Evolutionary conservation across 768 basidiomycete genomes (phyloP), one percentile per base, ranked within the genome.

Genomic region (Peribolospora kevripleyi): DNA sequence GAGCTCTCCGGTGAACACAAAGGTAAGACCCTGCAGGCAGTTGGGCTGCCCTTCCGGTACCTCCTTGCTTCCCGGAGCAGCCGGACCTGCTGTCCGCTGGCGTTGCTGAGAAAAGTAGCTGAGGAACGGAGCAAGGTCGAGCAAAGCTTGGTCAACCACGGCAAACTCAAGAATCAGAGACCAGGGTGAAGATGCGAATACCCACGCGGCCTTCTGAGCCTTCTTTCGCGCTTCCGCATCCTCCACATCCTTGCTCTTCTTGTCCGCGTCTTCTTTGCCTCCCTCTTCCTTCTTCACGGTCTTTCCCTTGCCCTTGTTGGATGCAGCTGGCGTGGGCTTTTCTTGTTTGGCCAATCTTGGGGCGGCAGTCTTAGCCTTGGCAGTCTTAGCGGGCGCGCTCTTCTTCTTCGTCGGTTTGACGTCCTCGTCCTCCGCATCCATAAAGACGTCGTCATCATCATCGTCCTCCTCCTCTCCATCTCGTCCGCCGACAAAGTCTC

Each of bases 1-100:
- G 49, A 97, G 68, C 61, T 98, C 91, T 42, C 90, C 93, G 0
- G 93, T 97, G 60, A 98, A 98, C 25, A 98, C 91, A 63, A 98
- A 82, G 0, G 85, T 74, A 36, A 97, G 72, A 0, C 90, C 90
- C 0, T 79, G 75, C 7, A 98, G 72, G 63, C 84, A 86, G 61
- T 80, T 74, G 0, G 75, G 75, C 38, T 71, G 70, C 10, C 80
- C 80, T 48, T 86, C 78, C 0, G 84, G 83, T 25, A 84, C 74
- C 10, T 75, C 72, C 63, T 81, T 84, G 11, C 75, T 71, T 0
- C 80, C 81, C 46, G 65, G 64, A n/a, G 50, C 55, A 42, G 56
- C 56, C 3, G 67, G 64, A 13, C 61, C 66, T 2, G 61, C 59
- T 13, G 10, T 4, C 13, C 40, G n/a, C 46, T 39, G 14, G 43